A percentile compares a stretch with the other conserved stretches of the same genome.
Evolutionary conservation across 176 grass and related monocot species (phyloP).

Genomic region (Phoenix dactylifera): DNA sequence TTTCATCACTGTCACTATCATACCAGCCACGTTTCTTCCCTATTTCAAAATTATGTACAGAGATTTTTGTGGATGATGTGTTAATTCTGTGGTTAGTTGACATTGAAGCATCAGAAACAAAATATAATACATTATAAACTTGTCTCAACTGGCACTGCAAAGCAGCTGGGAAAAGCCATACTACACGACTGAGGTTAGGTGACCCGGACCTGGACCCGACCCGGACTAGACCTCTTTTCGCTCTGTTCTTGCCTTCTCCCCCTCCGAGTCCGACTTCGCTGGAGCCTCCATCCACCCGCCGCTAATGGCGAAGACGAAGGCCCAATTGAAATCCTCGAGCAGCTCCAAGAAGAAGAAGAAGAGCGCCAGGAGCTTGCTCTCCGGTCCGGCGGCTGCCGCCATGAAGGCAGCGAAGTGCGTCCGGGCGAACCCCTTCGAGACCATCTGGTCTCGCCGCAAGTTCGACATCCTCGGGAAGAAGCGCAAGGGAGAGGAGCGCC

Average conservation of each 20-base stretch:
- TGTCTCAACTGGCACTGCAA: no score
- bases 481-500: slow-evolving; percentile 81
- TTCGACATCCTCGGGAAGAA: slow-evolving; percentile 89
- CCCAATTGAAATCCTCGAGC: not conserved
- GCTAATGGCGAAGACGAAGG: slow-evolving; percentile 45
- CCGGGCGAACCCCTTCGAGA: slow-evolving; percentile 71
- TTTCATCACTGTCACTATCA: no score
- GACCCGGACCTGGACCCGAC: no score
- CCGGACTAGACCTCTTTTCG: no score
- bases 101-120: no score
- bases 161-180: no score
- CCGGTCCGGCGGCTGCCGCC: slow-evolving; percentile 25
- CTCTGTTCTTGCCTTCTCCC: not conserved
- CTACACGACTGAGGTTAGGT: no score
- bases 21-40: no score
- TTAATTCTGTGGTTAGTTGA: no score
- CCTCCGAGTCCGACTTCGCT: not conserved
- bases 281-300: not conserved
- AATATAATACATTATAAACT: no score
- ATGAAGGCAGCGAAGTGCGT: slow-evolving; percentile 20
- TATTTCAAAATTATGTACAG: no score
- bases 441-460: slow-evolving; percentile 90
- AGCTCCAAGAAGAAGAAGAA: slow-evolving; percentile 32
- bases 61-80: no score
- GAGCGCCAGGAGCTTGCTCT: slow-evolving; percentile 26